These are phyloP conservation scores for Penicillium hordei DNA, from an alignment of 2,329 filamentous ascomycete genomes.

Conservation along the genomic window DNA sequence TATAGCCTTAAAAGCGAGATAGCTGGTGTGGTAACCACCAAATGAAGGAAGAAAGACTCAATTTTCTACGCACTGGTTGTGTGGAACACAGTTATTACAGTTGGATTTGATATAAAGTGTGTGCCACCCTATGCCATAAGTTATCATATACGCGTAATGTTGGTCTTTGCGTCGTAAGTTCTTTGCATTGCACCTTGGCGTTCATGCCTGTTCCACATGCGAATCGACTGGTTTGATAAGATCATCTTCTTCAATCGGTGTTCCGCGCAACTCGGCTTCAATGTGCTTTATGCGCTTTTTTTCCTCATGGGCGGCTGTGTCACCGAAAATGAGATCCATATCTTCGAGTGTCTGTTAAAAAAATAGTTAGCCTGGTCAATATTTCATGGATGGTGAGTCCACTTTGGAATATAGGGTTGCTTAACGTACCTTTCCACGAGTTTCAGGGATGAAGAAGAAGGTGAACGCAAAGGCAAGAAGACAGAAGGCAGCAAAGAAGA, in stretches of 20 bases:
- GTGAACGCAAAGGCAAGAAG: conserved; percentile 37
- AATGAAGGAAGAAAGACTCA: too few species aligned
- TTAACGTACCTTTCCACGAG: conserved; percentile 34
- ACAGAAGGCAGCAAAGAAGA: conserved; percentile 42
- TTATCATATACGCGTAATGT: neutral
- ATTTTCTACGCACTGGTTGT: too few species aligned
- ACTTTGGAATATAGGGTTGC: neutral
- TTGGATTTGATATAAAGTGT: neutral
- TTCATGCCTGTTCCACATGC: conserved; percentile 21
- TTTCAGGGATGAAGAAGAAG: conserved; percentile 39
- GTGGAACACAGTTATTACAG: neutral
- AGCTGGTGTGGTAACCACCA: too few species aligned
- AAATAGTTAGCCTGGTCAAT: neutral
- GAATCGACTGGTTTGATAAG: conserved; percentile 23
- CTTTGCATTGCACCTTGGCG: neutral
- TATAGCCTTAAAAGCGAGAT: too few species aligned
- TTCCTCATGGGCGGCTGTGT: conserved; percentile 40
- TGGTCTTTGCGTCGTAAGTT: neutral
- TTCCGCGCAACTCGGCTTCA: conserved; percentile 37
- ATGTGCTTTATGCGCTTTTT: conserved; percentile 41
- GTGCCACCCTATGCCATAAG: neutral
- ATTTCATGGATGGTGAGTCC: neutral
- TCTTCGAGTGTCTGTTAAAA: conserved; percentile 52
- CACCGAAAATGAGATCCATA: conserved; percentile 52
- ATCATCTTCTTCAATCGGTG: conserved; percentile 21